These are phyloP conservation scores for Coleophoma eucalyptorum DNA, from an alignment of 2,329 filamentous ascomycete species.

Conservation along the genomic window DNA sequence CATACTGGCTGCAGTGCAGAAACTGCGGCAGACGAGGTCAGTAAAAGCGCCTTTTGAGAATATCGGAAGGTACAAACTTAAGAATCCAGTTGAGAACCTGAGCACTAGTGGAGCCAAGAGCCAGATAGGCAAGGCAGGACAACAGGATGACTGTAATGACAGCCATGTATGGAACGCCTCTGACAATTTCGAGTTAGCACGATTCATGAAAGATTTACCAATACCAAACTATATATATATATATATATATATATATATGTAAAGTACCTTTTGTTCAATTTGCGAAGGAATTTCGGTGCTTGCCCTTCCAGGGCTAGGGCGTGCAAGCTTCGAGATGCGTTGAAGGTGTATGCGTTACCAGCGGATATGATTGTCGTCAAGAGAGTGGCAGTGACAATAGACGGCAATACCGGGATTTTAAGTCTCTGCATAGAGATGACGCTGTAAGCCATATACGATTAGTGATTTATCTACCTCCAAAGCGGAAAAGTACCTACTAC, in stretches of 20 bases:
- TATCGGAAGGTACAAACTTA: slow-evolving; percentile 57
- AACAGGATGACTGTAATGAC: slow-evolving; percentile 62
- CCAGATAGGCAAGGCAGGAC: slow-evolving; percentile 66
- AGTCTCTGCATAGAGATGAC: slow-evolving; percentile 58
- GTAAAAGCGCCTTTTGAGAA: background rate
- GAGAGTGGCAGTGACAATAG: slow-evolving; percentile 57
- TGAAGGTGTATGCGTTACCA: slow-evolving; percentile 46
- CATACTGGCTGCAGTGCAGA: background rate
- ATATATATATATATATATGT: background rate
- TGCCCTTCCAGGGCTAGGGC: slow-evolving; percentile 44
- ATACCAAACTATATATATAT: slow-evolving; percentile 16
- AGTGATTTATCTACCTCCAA: background rate
- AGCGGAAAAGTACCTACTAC: background rate
- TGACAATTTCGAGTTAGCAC: too few relatives aligned
- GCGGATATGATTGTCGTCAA: slow-evolving; percentile 49
- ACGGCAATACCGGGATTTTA: slow-evolving; percentile 46
- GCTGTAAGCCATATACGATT: background rate
- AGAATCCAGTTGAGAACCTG: slow-evolving; percentile 32
- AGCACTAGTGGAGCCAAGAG: slow-evolving; percentile 43
- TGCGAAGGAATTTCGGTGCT: slow-evolving; percentile 47
- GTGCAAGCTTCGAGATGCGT: slow-evolving; percentile 46
- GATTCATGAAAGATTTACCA: too few relatives aligned
- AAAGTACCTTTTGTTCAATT: slow-evolving; percentile 44
- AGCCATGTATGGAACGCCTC: slow-evolving; percentile 57
- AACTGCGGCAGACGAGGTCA: background rate